Evolutionary conservation across 345 rosid species (phyloP).

Genomic region (Bruguiera parviflora): DNA sequence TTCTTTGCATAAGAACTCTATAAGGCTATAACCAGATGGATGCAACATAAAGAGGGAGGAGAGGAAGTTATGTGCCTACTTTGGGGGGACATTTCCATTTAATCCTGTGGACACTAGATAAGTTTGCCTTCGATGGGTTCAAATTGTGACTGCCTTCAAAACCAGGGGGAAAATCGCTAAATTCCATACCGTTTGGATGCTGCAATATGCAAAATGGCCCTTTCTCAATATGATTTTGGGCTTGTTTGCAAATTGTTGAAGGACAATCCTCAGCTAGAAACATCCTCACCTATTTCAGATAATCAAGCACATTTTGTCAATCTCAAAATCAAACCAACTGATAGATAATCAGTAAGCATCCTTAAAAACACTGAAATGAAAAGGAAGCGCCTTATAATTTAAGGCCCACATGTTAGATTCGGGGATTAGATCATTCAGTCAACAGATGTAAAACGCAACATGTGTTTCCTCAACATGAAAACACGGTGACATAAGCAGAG

Average conservation of each 20-base stretch:
- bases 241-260: conserved; percentile 34
- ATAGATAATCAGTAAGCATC: neutral
- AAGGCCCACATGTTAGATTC: no score
- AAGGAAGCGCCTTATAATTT: neutral
- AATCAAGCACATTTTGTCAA: neutral
- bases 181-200: conserved; percentile 8
- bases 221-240: conserved; percentile 17
- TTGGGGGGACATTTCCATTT: conserved; percentile 49
- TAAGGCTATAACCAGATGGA: no score
- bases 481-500: no score
- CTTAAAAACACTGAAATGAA: neutral
- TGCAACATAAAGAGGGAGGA: neutral
- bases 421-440: no score
- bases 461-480: no score
- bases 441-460: no score
- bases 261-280: conserved; percentile 50
- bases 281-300: conserved; percentile 40
- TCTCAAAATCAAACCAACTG: neutral
- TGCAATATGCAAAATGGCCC: conserved; percentile 17
- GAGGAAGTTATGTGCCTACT: conserved; percentile 25
- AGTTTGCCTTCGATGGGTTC: conserved; percentile 15
- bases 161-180: conserved; percentile 44
- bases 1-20: no score
- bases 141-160: conserved; percentile 29
- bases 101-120: conserved; percentile 29